Conservation (phyloP, 2,329 filamentous ascomycete genomes). For the Clonostachys sp. region DNA sequence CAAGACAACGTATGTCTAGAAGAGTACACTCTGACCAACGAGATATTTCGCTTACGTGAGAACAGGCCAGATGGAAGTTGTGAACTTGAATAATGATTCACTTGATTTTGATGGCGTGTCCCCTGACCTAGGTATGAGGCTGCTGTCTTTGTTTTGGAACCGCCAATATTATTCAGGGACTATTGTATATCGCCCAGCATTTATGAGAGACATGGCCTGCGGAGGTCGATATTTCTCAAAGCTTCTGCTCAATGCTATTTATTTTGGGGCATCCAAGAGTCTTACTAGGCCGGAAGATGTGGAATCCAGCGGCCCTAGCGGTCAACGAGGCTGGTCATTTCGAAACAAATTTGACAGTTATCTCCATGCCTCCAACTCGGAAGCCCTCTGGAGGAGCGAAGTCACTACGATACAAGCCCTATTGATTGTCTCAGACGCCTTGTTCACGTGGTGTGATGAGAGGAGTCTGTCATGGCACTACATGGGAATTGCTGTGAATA, state of each 20-base stretch:
- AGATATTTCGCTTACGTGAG: neutral
- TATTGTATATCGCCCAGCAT: conserved; percentile 45
- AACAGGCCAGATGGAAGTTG: conserved; percentile 39
- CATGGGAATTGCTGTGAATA: conserved; percentile 49
- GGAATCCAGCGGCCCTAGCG: conserved; percentile 38
- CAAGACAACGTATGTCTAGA: conserved; percentile 28
- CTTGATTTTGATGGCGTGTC: conserved; percentile 53
- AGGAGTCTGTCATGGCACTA: conserved; percentile 52
- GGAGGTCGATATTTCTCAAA: conserved; percentile 52
- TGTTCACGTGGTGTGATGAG: conserved; percentile 45
- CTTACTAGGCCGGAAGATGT: conserved; percentile 35
- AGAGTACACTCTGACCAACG: neutral
- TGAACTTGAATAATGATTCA: conserved; percentile 36
- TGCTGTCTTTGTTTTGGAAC: conserved; percentile 47
- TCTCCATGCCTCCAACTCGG: conserved; percentile 19
- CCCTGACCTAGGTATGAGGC: conserved; percentile 43
- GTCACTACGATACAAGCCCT: conserved; percentile 51
- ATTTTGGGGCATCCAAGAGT: conserved; percentile 40
- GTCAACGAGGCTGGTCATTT: conserved; percentile 35
- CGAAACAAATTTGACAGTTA: too few relatives aligned
- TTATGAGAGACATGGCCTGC: conserved; percentile 49
- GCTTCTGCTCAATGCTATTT: conserved; percentile 49
- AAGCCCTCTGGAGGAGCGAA: conserved; percentile 36
- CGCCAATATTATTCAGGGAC: conserved; percentile 44
- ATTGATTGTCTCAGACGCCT: conserved; percentile 42